These are phyloP conservation scores for Ogataea trehaloabstinens DNA, from an alignment of 805 yeast genomes.

Conservation along the genomic window DNA sequence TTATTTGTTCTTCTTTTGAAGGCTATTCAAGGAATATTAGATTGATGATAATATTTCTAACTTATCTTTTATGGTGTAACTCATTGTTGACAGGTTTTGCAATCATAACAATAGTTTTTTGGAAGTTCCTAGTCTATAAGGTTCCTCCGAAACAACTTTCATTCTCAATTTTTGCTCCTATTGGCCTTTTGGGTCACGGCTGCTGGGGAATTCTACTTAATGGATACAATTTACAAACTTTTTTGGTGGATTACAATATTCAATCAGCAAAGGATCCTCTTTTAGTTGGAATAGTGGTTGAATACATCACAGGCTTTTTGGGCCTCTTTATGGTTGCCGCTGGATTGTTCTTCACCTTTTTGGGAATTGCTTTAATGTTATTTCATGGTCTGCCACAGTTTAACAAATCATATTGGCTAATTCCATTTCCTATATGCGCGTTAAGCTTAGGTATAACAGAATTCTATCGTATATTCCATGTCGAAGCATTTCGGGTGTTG, in stretches of 20 bases:
- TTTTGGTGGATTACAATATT: constrained; percentile 9
- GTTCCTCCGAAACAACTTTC: constrained; percentile 52
- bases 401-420: constrained; percentile 65
- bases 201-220: constrained; percentile 56
- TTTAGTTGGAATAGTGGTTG: constrained; percentile 10
- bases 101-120: constrained; percentile 53
- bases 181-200: constrained; percentile 87
- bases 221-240: constrained; percentile 20
- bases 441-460: constrained; percentile 59
- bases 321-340: constrained; percentile 17
- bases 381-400: constrained; percentile 33
- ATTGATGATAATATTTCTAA: constrained; percentile 50
- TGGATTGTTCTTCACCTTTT: constrained; percentile 39
- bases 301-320: constrained; percentile 10
- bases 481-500: constrained; percentile 57
- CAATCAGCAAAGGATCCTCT: constrained; percentile 4
- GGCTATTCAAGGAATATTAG: constrained; percentile 33
- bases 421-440: constrained; percentile 85
- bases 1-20: constrained; percentile 46
- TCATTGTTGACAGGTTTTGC: constrained; percentile 61
- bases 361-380: constrained; percentile 36
- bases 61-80: constrained; percentile 65
- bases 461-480: constrained; percentile 42
- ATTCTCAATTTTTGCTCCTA: constrained; percentile 66
- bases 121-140: constrained; percentile 56